Evolutionary conservation across 345 rosid genomes (phyloP).

Genomic region (Aquilaria sinensis): DNA sequence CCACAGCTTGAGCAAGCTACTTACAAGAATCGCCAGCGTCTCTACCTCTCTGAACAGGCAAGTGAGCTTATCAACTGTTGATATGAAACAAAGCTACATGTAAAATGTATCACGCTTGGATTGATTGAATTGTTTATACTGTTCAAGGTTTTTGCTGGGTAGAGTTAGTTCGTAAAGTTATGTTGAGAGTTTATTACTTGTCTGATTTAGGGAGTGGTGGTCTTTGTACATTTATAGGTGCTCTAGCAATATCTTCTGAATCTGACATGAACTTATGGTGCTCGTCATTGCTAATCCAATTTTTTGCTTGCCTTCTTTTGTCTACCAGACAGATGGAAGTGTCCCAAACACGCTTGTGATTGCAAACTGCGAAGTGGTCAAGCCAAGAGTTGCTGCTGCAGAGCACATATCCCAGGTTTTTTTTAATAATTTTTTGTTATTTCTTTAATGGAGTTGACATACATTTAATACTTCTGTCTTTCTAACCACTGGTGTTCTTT

Average conservation of each 20-base stretch:
- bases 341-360: conserved; percentile 92
- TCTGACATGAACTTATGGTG: not conserved
- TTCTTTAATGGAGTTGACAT: not conserved
- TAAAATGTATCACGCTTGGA: too few relatives aligned
- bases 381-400: conserved; percentile 79
- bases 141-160: too few relatives aligned
- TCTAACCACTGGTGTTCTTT: conserved; percentile 2
- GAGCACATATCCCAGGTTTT: conserved; percentile 76
- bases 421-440: not conserved
- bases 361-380: conserved; percentile 79
- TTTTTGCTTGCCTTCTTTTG: conserved; percentile 6
- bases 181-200: not conserved
- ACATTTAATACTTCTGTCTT: not conserved
- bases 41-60: conserved; percentile 82
- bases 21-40: conserved; percentile 80
- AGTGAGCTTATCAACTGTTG: not conserved
- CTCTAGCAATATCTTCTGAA: not conserved
- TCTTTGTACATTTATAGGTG: not conserved
- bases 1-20: conserved; percentile 83
- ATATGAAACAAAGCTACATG: not conserved
- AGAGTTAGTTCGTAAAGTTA: not conserved
- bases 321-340: conserved; percentile 75
- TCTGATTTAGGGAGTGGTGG: not conserved
- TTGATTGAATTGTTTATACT: too few relatives aligned
- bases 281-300: not conserved